These are phyloP conservation scores for Lactarius sp. DNA, from an alignment of 768 basidiomycete species.

Conservation along the genomic window DNA sequence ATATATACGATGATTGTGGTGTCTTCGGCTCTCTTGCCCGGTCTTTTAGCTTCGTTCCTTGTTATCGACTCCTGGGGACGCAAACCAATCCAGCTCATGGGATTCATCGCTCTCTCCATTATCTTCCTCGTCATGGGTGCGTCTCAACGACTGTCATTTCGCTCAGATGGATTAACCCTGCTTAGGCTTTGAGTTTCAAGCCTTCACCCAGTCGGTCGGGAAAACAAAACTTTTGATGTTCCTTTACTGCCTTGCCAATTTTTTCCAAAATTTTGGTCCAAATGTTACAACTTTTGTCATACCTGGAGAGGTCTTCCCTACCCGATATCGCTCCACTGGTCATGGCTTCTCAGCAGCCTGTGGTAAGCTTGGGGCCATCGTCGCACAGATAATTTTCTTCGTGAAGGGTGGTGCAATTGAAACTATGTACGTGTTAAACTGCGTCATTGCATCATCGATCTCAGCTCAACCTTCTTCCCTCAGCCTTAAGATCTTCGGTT, in stretches of 20 bases:
- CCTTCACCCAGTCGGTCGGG: conserved; percentile 28
- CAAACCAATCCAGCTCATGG: conserved; percentile 77
- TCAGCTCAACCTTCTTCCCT: neutral
- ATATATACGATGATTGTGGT: conserved; percentile 74
- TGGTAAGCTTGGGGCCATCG: conserved; percentile 43
- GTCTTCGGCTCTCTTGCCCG: conserved; percentile 74
- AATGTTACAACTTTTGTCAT: conserved; percentile 43
- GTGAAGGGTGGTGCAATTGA: conserved; percentile 27
- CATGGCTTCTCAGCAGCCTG: conserved; percentile 43
- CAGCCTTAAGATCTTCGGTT: conserved; percentile 42
- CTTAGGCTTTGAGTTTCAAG: conserved; percentile 31
- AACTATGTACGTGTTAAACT: conserved; percentile 32
- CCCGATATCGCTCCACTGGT: conserved; percentile 41
- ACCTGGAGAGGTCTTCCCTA: conserved; percentile 44
- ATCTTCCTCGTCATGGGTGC: conserved; percentile 67
- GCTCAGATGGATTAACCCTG: neutral
- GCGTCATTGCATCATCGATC: conserved; percentile 8
- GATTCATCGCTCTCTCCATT: conserved; percentile 61
- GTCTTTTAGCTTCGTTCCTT: conserved; percentile 62
- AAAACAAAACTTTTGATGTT: conserved; percentile 34
- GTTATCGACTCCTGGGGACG: conserved; percentile 77
- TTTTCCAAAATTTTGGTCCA: conserved; percentile 44
- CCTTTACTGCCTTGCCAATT: conserved; percentile 39
- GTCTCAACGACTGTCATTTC: conserved; percentile 22
- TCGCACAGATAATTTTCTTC: conserved; percentile 36